A percentile compares a stretch with the other conserved stretches of the same genome.
Evolutionary conservation across 2,329 filamentous ascomycete genomes (phyloP).

Genomic region (Thielaviopsis euricoi): DNA sequence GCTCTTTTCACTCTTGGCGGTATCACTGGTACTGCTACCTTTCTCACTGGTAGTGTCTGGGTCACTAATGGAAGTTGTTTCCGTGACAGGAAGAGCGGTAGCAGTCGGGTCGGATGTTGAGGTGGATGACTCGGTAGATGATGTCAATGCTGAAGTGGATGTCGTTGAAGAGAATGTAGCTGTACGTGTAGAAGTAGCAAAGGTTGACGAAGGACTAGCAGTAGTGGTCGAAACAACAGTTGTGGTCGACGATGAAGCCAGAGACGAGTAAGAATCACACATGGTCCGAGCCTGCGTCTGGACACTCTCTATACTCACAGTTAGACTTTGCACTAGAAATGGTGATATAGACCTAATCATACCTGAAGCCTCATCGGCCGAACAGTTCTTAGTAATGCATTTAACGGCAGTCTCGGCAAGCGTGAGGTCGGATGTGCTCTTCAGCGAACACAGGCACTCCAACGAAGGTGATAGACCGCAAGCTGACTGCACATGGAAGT

Average conservation of each 20-base stretch:
- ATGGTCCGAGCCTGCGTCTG: background rate
- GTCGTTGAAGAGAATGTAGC: background rate
- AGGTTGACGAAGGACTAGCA: conserved; percentile 2
- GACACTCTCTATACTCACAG: background rate
- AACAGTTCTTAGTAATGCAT: conserved; percentile 6
- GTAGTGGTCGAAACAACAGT: background rate
- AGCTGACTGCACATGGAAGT: background rate
- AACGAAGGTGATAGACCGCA: conserved; percentile 3
- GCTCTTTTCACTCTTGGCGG: conserved; percentile 9
- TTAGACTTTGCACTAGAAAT: background rate
- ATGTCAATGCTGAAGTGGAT: conserved; percentile 6
- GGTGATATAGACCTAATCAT: background rate
- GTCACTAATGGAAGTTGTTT: conserved; percentile 10
- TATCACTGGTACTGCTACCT: conserved; percentile 7
- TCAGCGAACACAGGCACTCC: conserved; percentile 5
- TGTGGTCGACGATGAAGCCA: conserved; percentile 1
- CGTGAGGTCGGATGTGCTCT: background rate
- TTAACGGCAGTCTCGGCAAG: conserved; percentile 1
- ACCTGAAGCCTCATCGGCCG: conserved; percentile 1
- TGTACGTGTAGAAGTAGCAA: background rate
- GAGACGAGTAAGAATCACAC: background rate
- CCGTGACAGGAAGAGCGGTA: background rate
- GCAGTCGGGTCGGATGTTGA: conserved; percentile 4
- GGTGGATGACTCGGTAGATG: background rate
- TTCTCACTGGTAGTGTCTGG: conserved; percentile 9